Evolutionary conservation across 2,329 filamentous ascomycete genomes (phyloP).

Genomic region (Aspergillus sp.): DNA sequence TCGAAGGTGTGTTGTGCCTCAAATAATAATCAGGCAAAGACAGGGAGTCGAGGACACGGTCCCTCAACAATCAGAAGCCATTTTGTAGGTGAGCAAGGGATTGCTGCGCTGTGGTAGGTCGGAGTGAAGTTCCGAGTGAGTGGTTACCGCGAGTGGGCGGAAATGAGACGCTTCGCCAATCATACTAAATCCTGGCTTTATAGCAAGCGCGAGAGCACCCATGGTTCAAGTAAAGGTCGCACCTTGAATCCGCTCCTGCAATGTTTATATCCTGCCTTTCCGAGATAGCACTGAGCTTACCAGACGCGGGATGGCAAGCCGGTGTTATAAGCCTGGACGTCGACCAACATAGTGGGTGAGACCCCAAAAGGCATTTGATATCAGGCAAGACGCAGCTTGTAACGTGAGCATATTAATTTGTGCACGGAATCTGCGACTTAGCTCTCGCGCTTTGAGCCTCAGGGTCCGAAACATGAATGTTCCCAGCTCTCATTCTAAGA

Average conservation of each 20-base stretch:
- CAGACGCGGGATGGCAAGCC: neutral
- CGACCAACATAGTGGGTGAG: neutral
- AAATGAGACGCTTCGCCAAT: neutral
- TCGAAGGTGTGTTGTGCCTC: neutral
- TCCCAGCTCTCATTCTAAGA: neutral
- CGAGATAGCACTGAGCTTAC: neutral
- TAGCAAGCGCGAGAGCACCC: neutral
- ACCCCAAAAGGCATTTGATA: neutral
- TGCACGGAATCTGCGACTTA: neutral
- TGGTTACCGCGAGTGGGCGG: neutral
- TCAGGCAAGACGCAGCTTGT: neutral
- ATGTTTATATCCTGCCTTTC: neutral
- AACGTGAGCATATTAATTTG: neutral
- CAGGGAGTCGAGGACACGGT: neutral
- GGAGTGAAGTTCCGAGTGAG: neutral
- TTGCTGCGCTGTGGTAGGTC: conserved; percentile 7
- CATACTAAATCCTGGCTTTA: neutral
- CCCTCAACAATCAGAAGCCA: neutral
- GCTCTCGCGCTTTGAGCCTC: neutral
- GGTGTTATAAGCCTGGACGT: neutral
- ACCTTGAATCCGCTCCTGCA: neutral
- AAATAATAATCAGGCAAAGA: neutral
- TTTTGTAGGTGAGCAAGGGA: neutral
- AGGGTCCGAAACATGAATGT: neutral
- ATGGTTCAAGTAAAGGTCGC: neutral